Percentiles rank a stretch among this genome's conserved stretches.
phyloP scores from a whole-genome alignment of 768 basidiomycete species.

The Boletales sp. region DNA sequence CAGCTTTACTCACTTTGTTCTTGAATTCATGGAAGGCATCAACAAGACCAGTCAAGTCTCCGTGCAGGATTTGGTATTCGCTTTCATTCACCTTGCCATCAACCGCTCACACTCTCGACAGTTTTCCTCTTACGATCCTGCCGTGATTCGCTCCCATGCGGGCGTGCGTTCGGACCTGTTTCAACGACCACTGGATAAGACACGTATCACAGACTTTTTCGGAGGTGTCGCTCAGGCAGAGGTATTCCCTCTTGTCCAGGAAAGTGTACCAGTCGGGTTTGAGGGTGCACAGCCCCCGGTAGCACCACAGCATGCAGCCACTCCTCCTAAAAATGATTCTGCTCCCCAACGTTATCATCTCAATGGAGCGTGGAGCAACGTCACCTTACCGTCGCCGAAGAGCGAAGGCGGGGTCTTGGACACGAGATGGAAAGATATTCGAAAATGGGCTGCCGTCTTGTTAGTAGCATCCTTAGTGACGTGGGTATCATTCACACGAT shows the following conservation, averaged over 20 bases:
- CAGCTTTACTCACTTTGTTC: slow-evolving; percentile 86
- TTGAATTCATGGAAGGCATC: slow-evolving; percentile 88
- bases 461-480: slow-evolving; percentile 22
- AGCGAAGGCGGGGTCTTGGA: slow-evolving; percentile 11
- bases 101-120: slow-evolving; percentile 31
- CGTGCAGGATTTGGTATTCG: slow-evolving; percentile 78
- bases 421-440: slow-evolving; percentile 18
- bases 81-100: not conserved
- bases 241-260: slow-evolving; percentile 33
- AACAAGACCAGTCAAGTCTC: slow-evolving; percentile 85
- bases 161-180: slow-evolving; percentile 90
- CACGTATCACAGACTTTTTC: slow-evolving; percentile 80
- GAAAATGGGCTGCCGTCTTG: slow-evolving; percentile 29
- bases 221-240: slow-evolving; percentile 87
- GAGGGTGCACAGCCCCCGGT: not conserved
- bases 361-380: not conserved
- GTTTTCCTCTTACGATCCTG: slow-evolving; percentile 78
- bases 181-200: slow-evolving; percentile 54
- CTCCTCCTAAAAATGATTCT: not conserved
- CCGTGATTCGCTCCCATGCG: slow-evolving; percentile 75
- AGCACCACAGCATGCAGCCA: not conserved
- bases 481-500: slow-evolving; percentile 26
- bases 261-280: not conserved
- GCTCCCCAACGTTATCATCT: not conserved
- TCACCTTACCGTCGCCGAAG: not conserved